A percentile compares a stretch with the other conserved stretches of the same genome.
Evolutionary conservation across 768 basidiomycete genomes (phyloP).

Genomic region (Lactarius deliciosus): DNA sequence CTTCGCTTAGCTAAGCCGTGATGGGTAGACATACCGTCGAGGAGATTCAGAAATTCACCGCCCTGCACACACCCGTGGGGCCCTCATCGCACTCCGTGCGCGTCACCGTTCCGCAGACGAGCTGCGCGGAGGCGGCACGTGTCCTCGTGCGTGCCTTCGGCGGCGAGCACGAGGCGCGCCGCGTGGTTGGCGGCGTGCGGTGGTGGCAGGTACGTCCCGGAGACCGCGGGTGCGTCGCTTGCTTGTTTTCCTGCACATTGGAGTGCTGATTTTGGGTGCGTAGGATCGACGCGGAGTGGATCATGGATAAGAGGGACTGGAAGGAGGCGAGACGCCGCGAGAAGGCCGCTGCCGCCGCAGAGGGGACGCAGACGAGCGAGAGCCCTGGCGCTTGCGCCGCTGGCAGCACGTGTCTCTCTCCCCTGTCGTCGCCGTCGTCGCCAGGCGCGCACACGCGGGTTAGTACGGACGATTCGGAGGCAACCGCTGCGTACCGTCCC

Average conservation of each 20-base stretch:
- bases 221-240: slow-evolving; percentile 60
- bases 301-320: slow-evolving; percentile 82
- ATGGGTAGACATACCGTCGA: slow-evolving; percentile 38
- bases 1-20: background rate
- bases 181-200: slow-evolving; percentile 81
- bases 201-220: slow-evolving; percentile 95
- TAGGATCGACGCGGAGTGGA: slow-evolving; percentile 87
- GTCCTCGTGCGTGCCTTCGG: slow-evolving; percentile 76
- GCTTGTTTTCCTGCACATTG: background rate
- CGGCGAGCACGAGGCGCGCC: slow-evolving; percentile 67
- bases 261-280: background rate
- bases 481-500: slow-evolving; percentile 46
- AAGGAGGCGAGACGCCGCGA: slow-evolving; percentile 58
- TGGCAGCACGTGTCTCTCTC: background rate
- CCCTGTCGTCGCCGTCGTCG: background rate
- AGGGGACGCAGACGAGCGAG: slow-evolving; percentile 36
- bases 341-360: slow-evolving; percentile 37
- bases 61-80: slow-evolving; percentile 78
- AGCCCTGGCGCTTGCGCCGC: background rate
- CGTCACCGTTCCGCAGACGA: slow-evolving; percentile 67
- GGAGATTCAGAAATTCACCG: slow-evolving; percentile 77
- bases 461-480: slow-evolving; percentile 31
- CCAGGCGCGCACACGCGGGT: slow-evolving; percentile 29
- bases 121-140: slow-evolving; percentile 70
- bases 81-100: slow-evolving; percentile 77